Conservation (phyloP, 106 monocot genomes). For the Gastrodia elata region DNA sequence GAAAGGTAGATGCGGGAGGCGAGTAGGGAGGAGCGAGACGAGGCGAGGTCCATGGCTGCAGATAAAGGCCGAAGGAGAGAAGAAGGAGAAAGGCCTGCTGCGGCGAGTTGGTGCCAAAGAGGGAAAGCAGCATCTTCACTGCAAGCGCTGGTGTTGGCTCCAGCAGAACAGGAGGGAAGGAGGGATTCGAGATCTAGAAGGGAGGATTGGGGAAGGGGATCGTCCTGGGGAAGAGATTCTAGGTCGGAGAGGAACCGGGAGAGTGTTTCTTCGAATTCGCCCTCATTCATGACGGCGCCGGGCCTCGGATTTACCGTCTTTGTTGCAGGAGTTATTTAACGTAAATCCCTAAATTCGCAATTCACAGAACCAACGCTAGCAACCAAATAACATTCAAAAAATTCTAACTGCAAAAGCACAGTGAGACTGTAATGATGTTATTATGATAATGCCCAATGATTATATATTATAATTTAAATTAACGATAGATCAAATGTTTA, state of each 20-base stretch:
- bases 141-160: slow-evolving; percentile 6
- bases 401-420: too few relatives aligned
- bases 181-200: slow-evolving; percentile 22
- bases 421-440: too few relatives aligned
- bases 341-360: too few relatives aligned
- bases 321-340: too few relatives aligned
- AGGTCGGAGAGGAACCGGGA: slow-evolving; percentile 22
- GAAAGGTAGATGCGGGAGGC: slow-evolving; percentile 62
- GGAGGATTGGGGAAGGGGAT: slow-evolving; percentile 13
- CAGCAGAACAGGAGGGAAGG: slow-evolving; percentile 30
- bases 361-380: too few relatives aligned
- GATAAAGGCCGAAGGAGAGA: slow-evolving; percentile 43
- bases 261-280: slow-evolving; percentile 18
- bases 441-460: too few relatives aligned
- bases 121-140: slow-evolving; percentile 5
- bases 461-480: too few relatives aligned
- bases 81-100: slow-evolving; percentile 20
- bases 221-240: slow-evolving; percentile 12
- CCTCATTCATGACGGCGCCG: slow-evolving; percentile 24
- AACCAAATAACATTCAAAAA: too few relatives aligned
- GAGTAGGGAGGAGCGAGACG: slow-evolving; percentile 27
- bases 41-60: slow-evolving; percentile 45
- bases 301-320: neutral
- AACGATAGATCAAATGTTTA: too few relatives aligned
- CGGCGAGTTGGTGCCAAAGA: slow-evolving; percentile 30